Base-by-base conservation (phyloP, 495 filamentous ascomycete genomes). In the Bathelium albidoporum region DNA sequence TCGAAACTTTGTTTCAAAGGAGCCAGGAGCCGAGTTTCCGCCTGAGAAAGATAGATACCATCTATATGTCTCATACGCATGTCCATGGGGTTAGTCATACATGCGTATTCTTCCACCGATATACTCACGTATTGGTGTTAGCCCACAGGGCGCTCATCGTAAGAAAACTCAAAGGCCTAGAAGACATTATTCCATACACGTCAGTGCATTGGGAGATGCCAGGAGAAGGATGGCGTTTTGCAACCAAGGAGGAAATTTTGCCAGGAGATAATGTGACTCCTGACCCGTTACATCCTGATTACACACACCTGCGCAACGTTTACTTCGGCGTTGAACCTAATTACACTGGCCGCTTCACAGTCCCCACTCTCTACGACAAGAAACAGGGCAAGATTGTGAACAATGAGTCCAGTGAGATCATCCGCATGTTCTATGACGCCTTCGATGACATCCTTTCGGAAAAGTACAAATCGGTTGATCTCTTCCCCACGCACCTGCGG, bases 361-460 rank as follows among this genome's bases (percentile, higher is more conserved):
- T 95, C 7, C 90, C 90, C 1, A 81, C 83, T 31, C 77, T 95
- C 28, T 94, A 85, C 78, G 90, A 95, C 73, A 89, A 80, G 70
- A 85, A 87, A 75, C 74, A 74, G 55, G 79, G 84, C 64, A 85
- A 81, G 28, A 88, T 93, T 64, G 90, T 93, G 63, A 91, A 82
- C 73, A 95, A 95, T 66, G 90, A 95, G 79, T 89, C 86, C 68
- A 83, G 82, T 64, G 90, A 95, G 79, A 90, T 95, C 66, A 84
- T 94, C 73, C 83, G 85, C 72, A 88, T 88, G 85, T 79, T 88
- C 71, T 87, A 88, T 74, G 70, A 77, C 64, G 83, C 85, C 62
- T 96, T 93, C 70, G 89, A 96, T 70, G 80, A 84, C 61, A 72
- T 91, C 22, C 69, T 95, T 2, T 82, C 85, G 0, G 75, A 80